Evolutionary conservation across 169 alveolate species (phyloP).

Genomic region (Cryptosporidium xiaoi): DNA sequence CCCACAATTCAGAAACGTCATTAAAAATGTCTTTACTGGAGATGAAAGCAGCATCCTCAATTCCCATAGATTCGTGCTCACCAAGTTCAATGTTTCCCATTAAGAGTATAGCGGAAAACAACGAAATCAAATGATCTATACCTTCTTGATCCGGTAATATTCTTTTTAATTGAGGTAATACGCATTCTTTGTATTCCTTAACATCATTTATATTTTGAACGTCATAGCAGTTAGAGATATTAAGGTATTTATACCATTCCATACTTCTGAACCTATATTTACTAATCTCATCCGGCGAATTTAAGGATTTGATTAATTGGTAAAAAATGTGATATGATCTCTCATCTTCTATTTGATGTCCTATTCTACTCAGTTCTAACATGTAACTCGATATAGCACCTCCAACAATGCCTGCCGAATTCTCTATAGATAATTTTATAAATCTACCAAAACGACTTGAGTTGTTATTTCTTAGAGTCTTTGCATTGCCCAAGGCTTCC

Average conservation of each 20-base stretch:
- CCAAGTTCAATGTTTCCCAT: conserved; percentile 79
- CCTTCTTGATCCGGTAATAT: conserved; percentile 33
- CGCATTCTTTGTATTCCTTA: conserved; percentile 75
- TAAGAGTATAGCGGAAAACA: conserved; percentile 80
- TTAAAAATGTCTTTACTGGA: conserved; percentile 30
- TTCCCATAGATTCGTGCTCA: conserved; percentile 66
- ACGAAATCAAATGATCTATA: conserved; percentile 43
- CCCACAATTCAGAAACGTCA: conserved; percentile 64
- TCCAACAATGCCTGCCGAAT: conserved; percentile 84
- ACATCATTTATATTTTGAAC: conserved; percentile 83
- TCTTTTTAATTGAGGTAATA: conserved; percentile 60
- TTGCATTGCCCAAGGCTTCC: conserved; percentile 99
- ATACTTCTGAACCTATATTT: conserved; percentile 50
- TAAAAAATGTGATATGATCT: conserved; percentile 82
- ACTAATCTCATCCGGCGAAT: conserved; percentile 4
- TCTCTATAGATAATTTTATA: conserved; percentile 91
- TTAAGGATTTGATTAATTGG: conserved; percentile 81
- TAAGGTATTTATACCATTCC: conserved; percentile 78
- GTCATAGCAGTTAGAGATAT: conserved; percentile 80
- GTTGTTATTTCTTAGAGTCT: conserved; percentile 97
- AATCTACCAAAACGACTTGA: conserved; percentile 98
- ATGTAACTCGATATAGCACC: conserved; percentile 74
- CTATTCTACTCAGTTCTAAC: conserved; percentile 71
- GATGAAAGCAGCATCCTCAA: conserved; percentile 64
- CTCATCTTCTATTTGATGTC: conserved; percentile 76